Evolutionary conservation across 345 rosid genomes (phyloP).

Genomic region (Triadica sebifera): DNA sequence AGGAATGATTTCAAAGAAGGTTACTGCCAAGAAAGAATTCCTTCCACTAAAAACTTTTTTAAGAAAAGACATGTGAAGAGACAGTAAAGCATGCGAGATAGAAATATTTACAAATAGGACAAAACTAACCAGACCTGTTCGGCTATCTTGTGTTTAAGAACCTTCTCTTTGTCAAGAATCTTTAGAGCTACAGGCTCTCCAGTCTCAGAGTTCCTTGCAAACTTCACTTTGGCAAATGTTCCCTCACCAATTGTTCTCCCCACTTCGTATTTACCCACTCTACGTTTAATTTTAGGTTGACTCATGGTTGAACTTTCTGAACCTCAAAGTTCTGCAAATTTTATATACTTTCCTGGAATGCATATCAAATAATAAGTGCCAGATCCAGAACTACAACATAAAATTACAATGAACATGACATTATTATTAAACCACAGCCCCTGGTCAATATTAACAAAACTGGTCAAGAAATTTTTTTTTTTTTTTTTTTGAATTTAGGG

Average conservation of each 20-base stretch:
- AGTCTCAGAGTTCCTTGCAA: conserved; percentile 82
- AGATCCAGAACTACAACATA: neutral
- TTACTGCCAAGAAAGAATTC: no score
- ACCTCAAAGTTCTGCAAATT: conserved; percentile 7
- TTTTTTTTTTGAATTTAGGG: neutral
- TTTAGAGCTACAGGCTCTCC: conserved; percentile 87
- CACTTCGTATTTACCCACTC: conserved; percentile 86
- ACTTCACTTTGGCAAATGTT: conserved; percentile 95
- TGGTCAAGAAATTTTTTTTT: neutral
- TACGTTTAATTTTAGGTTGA: conserved; percentile 70
- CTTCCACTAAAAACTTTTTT: no score
- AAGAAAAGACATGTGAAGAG: neutral
- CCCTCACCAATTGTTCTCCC: conserved; percentile 99
- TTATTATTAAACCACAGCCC: neutral
- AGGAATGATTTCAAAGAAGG: neutral
- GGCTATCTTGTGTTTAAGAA: conserved; percentile 93
- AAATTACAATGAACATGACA: neutral
- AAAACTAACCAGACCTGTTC: conserved; percentile 66
- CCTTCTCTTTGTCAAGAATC: conserved; percentile 95
- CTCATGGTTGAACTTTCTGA: conserved; percentile 38
- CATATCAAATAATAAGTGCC: conserved; percentile 3
- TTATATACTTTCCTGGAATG: conserved; percentile 25
- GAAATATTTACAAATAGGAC: neutral
- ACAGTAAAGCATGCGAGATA: neutral
- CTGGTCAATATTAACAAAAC: neutral